Conservation (phyloP, 2,329 filamentous ascomycete genomes). For the Ophiocordyceps unilateralis region DNA sequence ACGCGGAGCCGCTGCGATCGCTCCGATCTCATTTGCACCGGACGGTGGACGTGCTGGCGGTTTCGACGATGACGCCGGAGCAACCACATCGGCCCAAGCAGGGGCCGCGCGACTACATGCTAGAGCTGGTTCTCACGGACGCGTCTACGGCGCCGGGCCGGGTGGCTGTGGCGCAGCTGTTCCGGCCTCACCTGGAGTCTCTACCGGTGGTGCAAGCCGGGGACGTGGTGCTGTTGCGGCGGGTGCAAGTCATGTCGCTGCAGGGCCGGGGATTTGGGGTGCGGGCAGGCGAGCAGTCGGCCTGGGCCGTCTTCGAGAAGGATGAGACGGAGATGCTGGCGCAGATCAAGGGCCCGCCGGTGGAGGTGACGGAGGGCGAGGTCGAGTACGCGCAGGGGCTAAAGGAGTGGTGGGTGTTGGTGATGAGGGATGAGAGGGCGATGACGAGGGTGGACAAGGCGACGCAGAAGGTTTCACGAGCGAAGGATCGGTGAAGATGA, state of each 20-base stretch:
- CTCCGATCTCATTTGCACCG: conserved; percentile 32
- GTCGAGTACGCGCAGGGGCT: conserved; percentile 29
- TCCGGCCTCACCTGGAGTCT: conserved; percentile 37
- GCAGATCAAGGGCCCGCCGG: conserved; percentile 41
- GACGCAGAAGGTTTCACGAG: conserved; percentile 16
- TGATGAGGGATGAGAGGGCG: conserved; percentile 26
- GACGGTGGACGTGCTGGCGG: conserved; percentile 34
- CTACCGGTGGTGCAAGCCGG: conserved; percentile 37
- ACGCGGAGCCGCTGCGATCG: conserved; percentile 33
- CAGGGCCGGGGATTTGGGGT: conserved; percentile 38
- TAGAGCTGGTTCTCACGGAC: conserved; percentile 40
- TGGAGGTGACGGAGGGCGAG: conserved; percentile 36
- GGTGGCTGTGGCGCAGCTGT: conserved; percentile 38
- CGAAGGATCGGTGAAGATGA: conserved; percentile 9
- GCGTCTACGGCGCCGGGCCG: conserved; percentile 30
- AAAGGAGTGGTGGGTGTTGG: conserved; percentile 26
- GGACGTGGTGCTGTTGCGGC: conserved; percentile 40
- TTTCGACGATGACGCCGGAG: conserved; percentile 32
- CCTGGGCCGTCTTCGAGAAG: conserved; percentile 44
- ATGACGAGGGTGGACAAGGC: conserved; percentile 31
- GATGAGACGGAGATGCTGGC: conserved; percentile 20
- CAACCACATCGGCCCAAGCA: conserved; percentile 36
- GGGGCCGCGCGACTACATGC: conserved; percentile 41
- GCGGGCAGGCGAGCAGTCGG: conserved; percentile 33
- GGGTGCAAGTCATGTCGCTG: conserved; percentile 35